Conservation (phyloP, 2,329 filamentous ascomycete species). For the Myotisia sp. region DNA sequence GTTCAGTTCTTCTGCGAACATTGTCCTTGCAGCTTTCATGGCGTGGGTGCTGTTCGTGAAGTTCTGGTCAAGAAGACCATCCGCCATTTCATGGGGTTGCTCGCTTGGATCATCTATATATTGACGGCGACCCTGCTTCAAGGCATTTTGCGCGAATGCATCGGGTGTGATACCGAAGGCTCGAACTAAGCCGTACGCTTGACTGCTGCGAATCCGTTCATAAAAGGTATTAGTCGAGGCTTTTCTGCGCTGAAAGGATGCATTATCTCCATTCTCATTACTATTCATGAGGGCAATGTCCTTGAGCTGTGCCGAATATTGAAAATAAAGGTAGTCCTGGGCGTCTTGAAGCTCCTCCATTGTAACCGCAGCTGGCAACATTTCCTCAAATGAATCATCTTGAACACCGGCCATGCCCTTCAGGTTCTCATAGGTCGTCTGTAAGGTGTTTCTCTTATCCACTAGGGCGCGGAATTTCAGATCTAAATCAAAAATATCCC, state of each 20-base stretch:
- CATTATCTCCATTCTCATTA: constrained; percentile 37
- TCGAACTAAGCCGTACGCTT: constrained; percentile 66
- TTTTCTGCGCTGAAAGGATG: constrained; percentile 61
- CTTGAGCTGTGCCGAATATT: constrained; percentile 71
- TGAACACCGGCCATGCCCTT: constrained; percentile 50
- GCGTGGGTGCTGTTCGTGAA: constrained; percentile 65
- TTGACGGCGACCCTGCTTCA: constrained; percentile 61
- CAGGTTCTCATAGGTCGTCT: constrained; percentile 63
- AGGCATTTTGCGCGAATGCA: constrained; percentile 71
- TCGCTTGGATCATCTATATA: constrained; percentile 73
- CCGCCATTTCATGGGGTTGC: constrained; percentile 74
- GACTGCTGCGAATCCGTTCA: constrained; percentile 69
- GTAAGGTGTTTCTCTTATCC: constrained; percentile 77
- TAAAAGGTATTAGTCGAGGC: constrained; percentile 68
- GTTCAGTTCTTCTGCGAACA: constrained; percentile 83
- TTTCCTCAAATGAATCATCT: constrained; percentile 65
- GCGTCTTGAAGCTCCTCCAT: constrained; percentile 95
- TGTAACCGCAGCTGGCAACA: constrained; percentile 63
- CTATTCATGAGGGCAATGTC: constrained; percentile 54
- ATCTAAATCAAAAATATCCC: constrained; percentile 88
- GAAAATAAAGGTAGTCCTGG: constrained; percentile 92
- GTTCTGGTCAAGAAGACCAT: constrained; percentile 55
- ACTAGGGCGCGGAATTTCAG: constrained; percentile 87
- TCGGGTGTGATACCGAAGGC: constrained; percentile 85
- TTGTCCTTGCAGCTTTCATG: constrained; percentile 62